These are phyloP conservation scores for Apiotrichum veenhuisii DNA, from an alignment of 1,284 basidiomycete species.

Conservation along the genomic window DNA sequence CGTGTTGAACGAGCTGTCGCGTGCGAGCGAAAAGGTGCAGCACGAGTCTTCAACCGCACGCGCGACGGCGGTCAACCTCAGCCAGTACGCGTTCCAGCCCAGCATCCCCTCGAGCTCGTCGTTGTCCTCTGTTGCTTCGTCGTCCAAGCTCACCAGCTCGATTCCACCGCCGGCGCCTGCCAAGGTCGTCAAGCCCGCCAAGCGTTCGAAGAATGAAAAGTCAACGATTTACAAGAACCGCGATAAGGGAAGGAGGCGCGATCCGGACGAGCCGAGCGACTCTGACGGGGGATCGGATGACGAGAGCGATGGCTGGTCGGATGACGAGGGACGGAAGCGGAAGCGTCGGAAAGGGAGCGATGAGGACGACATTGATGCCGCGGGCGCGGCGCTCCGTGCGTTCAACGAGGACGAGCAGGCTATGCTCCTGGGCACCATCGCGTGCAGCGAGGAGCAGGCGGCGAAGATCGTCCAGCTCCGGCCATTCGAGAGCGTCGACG, in stretches of 20 bases:
- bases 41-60: background rate
- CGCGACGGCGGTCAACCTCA: background rate
- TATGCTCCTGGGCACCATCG: slow-evolving; percentile 81
- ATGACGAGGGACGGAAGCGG: slow-evolving; percentile 30
- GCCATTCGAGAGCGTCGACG: slow-evolving; percentile 74
- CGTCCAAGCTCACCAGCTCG: background rate
- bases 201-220: slow-evolving; percentile 37
- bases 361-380: slow-evolving; percentile 43
- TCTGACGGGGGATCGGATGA: slow-evolving; percentile 35
- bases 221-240: slow-evolving; percentile 51
- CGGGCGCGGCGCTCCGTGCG: slow-evolving; percentile 66
- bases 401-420: slow-evolving; percentile 75
- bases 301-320: slow-evolving; percentile 40
- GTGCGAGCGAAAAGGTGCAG: background rate
- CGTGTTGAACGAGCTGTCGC: slow-evolving; percentile 21
- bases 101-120: background rate
- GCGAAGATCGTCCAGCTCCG: slow-evolving; percentile 71
- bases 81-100: slow-evolving; percentile 6
- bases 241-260: slow-evolving; percentile 29
- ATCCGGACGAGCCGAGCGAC: slow-evolving; percentile 56
- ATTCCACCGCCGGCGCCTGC: background rate
- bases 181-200: slow-evolving; percentile 5
- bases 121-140: background rate
- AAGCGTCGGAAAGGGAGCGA: slow-evolving; percentile 32
- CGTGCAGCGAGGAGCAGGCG: slow-evolving; percentile 79